phyloP scores from a whole-genome alignment of 2,329 filamentous ascomycete species.

The Sporothrix schenckii region DNA sequence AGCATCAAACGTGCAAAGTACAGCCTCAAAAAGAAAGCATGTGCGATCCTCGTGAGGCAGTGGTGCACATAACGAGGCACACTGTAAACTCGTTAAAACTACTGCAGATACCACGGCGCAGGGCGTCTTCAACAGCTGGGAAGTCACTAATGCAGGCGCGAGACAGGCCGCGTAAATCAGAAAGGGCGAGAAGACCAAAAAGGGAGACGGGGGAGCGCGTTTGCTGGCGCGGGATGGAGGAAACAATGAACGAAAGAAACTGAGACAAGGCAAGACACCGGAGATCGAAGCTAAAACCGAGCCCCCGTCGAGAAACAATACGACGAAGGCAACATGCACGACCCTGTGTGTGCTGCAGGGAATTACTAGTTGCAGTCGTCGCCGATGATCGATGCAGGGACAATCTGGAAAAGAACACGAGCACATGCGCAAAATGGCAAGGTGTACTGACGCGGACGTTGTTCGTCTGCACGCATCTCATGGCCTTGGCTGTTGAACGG shows the following conservation, averaged over 20 bases:
- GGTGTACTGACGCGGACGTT: neutral
- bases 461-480: neutral
- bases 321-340: neutral
- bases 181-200: neutral
- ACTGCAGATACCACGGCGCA: slow-evolving; percentile 3
- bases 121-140: too few species aligned
- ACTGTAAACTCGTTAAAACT: neutral
- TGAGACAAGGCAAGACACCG: slow-evolving; percentile 20
- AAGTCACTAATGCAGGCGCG: neutral
- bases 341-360: slow-evolving; percentile 1
- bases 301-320: neutral
- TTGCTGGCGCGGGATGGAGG: neutral
- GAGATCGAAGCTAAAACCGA: slow-evolving; percentile 16
- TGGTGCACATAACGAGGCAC: neutral
- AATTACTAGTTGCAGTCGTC: slow-evolving; percentile 11
- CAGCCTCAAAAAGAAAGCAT: neutral
- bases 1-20: neutral
- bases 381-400: slow-evolving; percentile 4
- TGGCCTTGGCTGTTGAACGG: neutral
- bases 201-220: too few species aligned
- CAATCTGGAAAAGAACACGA: neutral
- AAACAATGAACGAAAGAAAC: slow-evolving; percentile 6
- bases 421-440: neutral
- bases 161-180: neutral
- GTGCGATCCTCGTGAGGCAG: neutral